A percentile compares a stretch with the other conserved stretches of the same genome.
Evolutionary conservation across 2,329 filamentous ascomycete genomes (phyloP).

Genomic region (Neurospora sp.): DNA sequence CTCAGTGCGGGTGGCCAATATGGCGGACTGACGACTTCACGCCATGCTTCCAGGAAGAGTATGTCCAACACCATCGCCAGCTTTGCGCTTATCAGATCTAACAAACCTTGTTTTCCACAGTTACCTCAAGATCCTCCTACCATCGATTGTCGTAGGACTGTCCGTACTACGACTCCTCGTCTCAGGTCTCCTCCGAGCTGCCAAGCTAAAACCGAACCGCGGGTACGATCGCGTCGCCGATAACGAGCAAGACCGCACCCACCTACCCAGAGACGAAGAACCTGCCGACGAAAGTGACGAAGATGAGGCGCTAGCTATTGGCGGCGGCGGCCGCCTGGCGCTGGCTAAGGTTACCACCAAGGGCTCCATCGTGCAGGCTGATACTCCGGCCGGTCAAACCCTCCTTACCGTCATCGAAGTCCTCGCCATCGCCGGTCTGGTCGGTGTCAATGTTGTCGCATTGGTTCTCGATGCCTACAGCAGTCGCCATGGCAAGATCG

Average conservation of each 20-base stretch:
- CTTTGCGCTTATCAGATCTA: conserved; percentile 5
- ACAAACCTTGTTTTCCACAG: conserved; percentile 31
- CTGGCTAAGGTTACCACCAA: conserved; percentile 52
- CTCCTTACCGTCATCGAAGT: conserved; percentile 65
- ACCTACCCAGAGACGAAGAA: conserved; percentile 38
- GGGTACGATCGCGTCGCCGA: conserved; percentile 49
- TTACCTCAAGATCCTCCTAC: conserved; percentile 72
- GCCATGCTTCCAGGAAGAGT: conserved; percentile 58
- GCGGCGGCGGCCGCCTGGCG: conserved; percentile 45
- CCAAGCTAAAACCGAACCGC: conserved; percentile 39
- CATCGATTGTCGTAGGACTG: conserved; percentile 57
- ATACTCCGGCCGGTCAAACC: conserved; percentile 66
- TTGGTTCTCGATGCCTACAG: conserved; percentile 53
- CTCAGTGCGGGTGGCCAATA: conserved; percentile 46
- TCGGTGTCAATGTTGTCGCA: conserved; percentile 58
- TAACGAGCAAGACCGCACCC: conserved; percentile 38
- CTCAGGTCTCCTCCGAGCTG: conserved; percentile 45
- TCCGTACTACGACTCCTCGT: conserved; percentile 60
- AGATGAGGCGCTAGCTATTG: conserved; percentile 49
- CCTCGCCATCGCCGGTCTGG: conserved; percentile 59
- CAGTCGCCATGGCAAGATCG: conserved; percentile 45
- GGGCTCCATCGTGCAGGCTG: conserved; percentile 59
- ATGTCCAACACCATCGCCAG: conserved; percentile 25
- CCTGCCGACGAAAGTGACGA: conserved; percentile 41
- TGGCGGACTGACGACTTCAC: conserved; percentile 58